phyloP scores from a whole-genome alignment of 2,329 filamentous ascomycete species.

The Kalaharituber pfeilii region DNA sequence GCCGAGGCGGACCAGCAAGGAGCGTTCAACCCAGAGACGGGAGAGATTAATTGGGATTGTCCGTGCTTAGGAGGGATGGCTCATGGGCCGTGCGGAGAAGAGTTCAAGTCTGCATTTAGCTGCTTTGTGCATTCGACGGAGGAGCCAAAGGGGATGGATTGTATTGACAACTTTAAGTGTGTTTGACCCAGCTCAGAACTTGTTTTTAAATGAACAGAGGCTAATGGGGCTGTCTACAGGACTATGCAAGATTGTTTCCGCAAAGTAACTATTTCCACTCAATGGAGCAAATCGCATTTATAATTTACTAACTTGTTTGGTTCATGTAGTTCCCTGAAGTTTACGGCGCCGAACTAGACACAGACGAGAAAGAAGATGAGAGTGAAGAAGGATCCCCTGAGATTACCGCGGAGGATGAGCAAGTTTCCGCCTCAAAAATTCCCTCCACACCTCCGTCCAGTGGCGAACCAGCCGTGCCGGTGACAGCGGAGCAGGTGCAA shows the following conservation, averaged over 20 bases:
- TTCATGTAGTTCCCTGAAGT: conserved; percentile 54
- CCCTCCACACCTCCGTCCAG: too few relatives aligned
- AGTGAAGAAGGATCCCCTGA: background rate
- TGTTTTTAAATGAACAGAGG: conserved; percentile 20
- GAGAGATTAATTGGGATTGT: conserved; percentile 99
- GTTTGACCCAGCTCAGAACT: conserved; percentile 26
- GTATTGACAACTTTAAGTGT: conserved; percentile 93
- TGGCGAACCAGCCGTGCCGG: too few relatives aligned
- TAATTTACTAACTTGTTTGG: conserved; percentile 1
- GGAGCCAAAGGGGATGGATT: conserved; percentile 95
- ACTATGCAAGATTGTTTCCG: conserved; percentile 97
- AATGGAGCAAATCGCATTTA: background rate
- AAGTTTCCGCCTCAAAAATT: too few relatives aligned
- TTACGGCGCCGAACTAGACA: conserved; percentile 73
- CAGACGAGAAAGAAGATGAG: conserved; percentile 45
- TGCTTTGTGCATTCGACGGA: conserved; percentile 93
- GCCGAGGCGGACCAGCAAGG: conserved; percentile 73
- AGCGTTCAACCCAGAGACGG: conserved; percentile 94
- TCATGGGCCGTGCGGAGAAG: conserved; percentile 80
- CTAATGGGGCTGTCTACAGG: conserved; percentile 34
- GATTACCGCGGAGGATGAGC: background rate
- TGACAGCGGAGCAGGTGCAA: too few relatives aligned
- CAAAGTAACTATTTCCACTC: conserved; percentile 25
- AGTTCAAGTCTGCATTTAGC: conserved; percentile 91
- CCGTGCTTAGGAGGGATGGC: conserved; percentile 96